Base-by-base conservation (phyloP, 1,284 basidiomycete genomes). In the Mycosarcoma mackinlayi region DNA sequence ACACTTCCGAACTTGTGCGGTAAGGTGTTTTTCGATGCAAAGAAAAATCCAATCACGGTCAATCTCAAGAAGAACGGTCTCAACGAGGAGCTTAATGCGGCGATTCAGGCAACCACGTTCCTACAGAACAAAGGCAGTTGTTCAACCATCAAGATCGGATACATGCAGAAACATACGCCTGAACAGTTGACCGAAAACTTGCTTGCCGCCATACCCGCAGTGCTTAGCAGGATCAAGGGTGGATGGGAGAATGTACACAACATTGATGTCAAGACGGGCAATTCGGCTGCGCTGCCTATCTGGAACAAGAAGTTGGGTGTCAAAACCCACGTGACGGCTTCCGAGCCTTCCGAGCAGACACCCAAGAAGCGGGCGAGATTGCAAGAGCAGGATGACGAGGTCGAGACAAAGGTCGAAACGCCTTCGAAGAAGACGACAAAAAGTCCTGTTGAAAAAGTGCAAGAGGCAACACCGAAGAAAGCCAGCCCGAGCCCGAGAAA, bases 41-140 rank as follows among this genome's bases (percentile, higher is more conserved):
- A 97, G 84, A 98, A 98, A 84, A 92, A 94, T 83, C 95, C 95
- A 3, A 92, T 98, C 46, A 92, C 95, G 2, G 94, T 98, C 35
- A 90, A 89, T 75, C 80, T 98, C 47, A 66, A 75, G 35, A 89
- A 90, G 44, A 94, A 52, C 0, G 27, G 23, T 10, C 86, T 98
- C 61, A 94, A 95, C 83, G 87, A 86, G 35, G 93, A 97, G 80
- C 87, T 98, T 5, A 93, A 95, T 79, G 88, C 89, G 35, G 94
- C 94, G 11, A 90, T 98, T 67, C 89, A 89, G 7, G 92, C 92
- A 14, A 95, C 95, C 0, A 96, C 94, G 83, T 92, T 94, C 89
- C 89, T 93, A 82, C 92, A 75, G 48, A 80, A 80, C 61, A 76
- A 77, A 44, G 78, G 77, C 23, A 66, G 60, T 23, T 78, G 76